A percentile compares a stretch with the other conserved stretches of the same genome.
These are phyloP conservation scores for Biscutella auriculata DNA, from an alignment of 441 rosid species.

Conservation along the genomic window DNA sequence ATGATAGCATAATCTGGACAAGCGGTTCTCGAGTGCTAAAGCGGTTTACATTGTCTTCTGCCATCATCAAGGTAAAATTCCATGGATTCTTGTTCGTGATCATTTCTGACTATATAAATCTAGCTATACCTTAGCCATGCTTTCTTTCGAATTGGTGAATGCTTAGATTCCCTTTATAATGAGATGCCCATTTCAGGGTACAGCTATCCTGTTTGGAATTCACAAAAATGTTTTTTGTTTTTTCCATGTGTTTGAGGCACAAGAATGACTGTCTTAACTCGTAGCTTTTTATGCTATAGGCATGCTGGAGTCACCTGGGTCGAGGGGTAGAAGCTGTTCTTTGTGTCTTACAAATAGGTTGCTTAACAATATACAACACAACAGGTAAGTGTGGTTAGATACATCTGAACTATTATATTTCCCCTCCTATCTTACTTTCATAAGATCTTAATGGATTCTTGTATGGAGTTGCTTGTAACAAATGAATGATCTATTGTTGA, in stretches of 20 bases:
- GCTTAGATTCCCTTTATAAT: neutral
- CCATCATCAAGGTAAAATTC: conserved; percentile 46
- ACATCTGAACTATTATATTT: neutral
- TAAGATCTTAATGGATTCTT: neutral
- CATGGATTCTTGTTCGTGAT: neutral
- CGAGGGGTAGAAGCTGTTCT: conserved; percentile 54
- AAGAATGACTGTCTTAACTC: conserved; percentile 5
- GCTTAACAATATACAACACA: conserved; percentile 55
- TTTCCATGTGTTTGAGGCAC: neutral
- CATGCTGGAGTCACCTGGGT: conserved; percentile 82
- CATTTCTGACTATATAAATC: neutral
- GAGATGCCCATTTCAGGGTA: neutral
- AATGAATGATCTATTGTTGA: neutral
- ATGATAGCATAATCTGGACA: conserved; percentile 69
- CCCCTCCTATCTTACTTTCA: no score
- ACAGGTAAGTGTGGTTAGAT: conserved; percentile 44
- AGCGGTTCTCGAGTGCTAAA: conserved; percentile 68
- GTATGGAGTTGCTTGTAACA: neutral
- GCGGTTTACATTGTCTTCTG: conserved; percentile 69
- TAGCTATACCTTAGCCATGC: neutral
- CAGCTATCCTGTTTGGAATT: neutral
- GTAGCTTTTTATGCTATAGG: conserved; percentile 32
- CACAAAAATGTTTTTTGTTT: neutral
- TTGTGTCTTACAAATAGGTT: conserved; percentile 63
- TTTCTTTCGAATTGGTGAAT: neutral